Base-by-base conservation (phyloP, 2,329 filamentous ascomycete genomes). In the Aspergillus eucalypticola region DNA sequence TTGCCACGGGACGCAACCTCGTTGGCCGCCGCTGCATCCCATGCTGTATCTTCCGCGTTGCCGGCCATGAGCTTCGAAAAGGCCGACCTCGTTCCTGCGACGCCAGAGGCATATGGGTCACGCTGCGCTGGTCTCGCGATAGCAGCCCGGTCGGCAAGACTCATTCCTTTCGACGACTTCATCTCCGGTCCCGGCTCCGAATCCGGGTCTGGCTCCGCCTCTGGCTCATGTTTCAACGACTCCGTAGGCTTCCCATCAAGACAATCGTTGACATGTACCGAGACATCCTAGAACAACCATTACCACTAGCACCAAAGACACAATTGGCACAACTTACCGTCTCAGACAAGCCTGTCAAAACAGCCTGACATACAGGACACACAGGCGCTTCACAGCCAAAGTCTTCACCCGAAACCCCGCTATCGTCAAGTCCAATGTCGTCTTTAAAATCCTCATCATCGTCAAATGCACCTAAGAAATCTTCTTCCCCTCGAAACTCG, bases 21-120 rank as follows among this genome's bases (percentile, higher is more conserved):
- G 1, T 90, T 83, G 1, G 91, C 90, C 0, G 94, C 92, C 11
- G 95, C 95, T 38, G 86, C 87, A 1, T 90, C 88, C 95, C 95
- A 99, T 1, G 95, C 95, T 1, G 87, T 84, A 73, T 96, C 90
- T 78, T 99, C 95, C 5, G 90, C 91, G 69, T 96, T 92, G 5
- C 87, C 88, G 6, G 92, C 91, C 95, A 99, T 99, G 60, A 99
- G 82, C 71, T 91, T 95, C 2, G 90, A 89, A 70, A 99, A 99
- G 0, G 94, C 95, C 3, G 93, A 96, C 19, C 79, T 81, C 66
- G 57, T 72, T 29, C 58, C 72, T 49, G 62, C 74, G 61, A 61
- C 56, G 32, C 76, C 74, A 11, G 89, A 71, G 6, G 82, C 81
- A 66, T 96, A 90, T 0, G 93, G 93, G 69, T 90, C 95, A 6